phyloP scores from a whole-genome alignment of 495 filamentous ascomycete species.

The Tuber aestivum region DNA sequence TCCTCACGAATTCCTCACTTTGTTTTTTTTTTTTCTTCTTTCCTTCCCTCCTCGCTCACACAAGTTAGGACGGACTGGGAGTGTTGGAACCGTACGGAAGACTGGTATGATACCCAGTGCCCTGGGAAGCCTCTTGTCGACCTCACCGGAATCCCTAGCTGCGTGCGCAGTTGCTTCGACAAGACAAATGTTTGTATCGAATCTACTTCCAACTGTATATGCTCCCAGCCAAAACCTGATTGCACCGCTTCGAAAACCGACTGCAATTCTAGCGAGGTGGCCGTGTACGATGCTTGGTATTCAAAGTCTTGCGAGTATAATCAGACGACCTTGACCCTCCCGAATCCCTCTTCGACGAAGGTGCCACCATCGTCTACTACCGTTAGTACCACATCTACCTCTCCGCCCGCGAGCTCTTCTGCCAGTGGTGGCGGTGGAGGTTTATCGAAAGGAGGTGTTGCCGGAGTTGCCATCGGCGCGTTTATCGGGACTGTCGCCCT shows the following conservation, averaged over 20 bases:
- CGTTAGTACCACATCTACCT: background rate
- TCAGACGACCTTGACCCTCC: background rate
- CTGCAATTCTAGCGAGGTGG: background rate
- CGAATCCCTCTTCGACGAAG: background rate
- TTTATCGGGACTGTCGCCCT: background rate
- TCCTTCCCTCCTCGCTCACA: background rate
- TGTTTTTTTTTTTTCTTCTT: background rate
- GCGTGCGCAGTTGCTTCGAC: conserved; percentile 3
- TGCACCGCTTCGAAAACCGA: background rate
- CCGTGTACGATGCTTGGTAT: conserved; percentile 6
- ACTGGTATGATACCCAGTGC: conserved; percentile 9
- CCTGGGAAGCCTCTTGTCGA: conserved; percentile 1
- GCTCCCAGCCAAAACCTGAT: conserved; percentile 1
- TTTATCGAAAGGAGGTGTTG: background rate
- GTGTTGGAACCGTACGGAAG: conserved; percentile 11
- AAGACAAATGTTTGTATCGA: conserved; percentile 6
- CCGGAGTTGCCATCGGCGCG: background rate
- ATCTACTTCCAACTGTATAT: conserved; percentile 15
- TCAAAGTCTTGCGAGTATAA: conserved; percentile 5
- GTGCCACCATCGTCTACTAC: background rate
- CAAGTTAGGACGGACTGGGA: background rate
- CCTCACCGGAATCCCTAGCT: conserved; percentile 1
- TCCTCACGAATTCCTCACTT: background rate
- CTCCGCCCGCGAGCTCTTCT: background rate
- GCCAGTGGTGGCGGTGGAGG: background rate